Base-by-base conservation (phyloP, 73 alveolate species). In the Stentor roeselii region DNA sequence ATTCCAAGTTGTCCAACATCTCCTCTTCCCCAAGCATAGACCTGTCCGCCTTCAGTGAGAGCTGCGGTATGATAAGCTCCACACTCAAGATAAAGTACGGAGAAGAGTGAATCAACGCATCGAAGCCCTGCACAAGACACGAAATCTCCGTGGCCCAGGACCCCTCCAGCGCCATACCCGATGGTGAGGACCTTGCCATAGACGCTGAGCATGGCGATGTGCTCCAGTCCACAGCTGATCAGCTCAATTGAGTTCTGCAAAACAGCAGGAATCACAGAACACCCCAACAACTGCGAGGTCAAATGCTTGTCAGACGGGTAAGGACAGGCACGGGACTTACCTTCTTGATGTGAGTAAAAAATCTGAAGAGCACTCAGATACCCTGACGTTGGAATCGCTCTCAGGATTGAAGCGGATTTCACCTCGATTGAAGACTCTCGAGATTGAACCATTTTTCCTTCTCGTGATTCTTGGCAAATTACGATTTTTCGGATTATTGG, bases 141-240 rank as follows among this genome's bases (percentile, higher is more conserved):
- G 90, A 83, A 78, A 60, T 88, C 84, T 1, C 90, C 92, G 84
- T 91, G 96, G 3, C 96, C 96, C 1, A 91, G 74, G 39, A 90
- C 83, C 3, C 96, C 96, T 3, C 90, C 76, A n/a, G 92, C 94
- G 3, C 96, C 96, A 88, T 84, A 91, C 37, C 96, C 96, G 91
- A 92, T 88, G n/a, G 92, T 75, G 1, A 90, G 88, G 3, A 91
- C 86, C 60, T 86, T 75, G 1, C 96, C 94, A 41, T 11, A 14
- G 15, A 42, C 76, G 1, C 92, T 88, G 38, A 91, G 83, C 3
- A 67, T 91, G n/a, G 83, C 76, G 34, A 83, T 32, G 60, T 91
- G 96, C 36, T 91, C 96, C 40, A 84, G 85, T 32, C 96, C 96
- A 59, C 88, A 91, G 3, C 92, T 40, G 0, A 91, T 37, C 39